These are phyloP conservation scores for Melanogaster broomeanus DNA, from an alignment of 768 basidiomycete genomes.

Conservation along the genomic window DNA sequence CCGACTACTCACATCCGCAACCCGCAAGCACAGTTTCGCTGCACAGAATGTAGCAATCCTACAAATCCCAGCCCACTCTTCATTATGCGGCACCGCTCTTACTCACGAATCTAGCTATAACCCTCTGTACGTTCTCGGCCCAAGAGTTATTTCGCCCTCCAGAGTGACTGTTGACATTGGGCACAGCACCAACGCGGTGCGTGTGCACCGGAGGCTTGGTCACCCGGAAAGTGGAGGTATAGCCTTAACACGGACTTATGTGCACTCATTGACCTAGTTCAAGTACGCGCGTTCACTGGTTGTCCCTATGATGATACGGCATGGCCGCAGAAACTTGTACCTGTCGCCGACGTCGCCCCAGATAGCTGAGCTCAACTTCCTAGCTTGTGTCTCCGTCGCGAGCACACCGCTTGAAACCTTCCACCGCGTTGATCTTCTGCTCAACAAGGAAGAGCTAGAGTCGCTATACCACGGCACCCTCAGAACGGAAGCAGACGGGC, in stretches of 20 bases:
- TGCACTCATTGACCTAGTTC: constrained; percentile 39
- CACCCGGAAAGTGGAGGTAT: constrained; percentile 43
- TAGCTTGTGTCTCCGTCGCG: constrained; percentile 53
- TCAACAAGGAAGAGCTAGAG: constrained; percentile 48
- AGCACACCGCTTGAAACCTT: constrained; percentile 65
- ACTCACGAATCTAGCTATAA: constrained; percentile 27
- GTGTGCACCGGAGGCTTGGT: constrained; percentile 38
- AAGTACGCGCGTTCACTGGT: constrained; percentile 55
- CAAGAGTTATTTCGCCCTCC: constrained; percentile 10
- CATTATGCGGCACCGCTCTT: constrained; percentile 21
- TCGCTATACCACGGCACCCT: constrained; percentile 39
- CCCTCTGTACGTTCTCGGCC: constrained; percentile 32
- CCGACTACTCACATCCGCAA: too few species aligned
- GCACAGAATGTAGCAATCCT: too few species aligned
- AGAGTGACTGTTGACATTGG: constrained; percentile 28
- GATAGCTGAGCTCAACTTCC: constrained; percentile 40
- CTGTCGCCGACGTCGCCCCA: constrained; percentile 53
- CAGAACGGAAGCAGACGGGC: constrained; percentile 13
- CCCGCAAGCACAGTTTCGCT: too few species aligned
- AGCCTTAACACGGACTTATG: constrained; percentile 36
- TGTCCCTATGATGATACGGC: constrained; percentile 59
- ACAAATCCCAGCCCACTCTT: constrained; percentile 5
- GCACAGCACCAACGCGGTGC: constrained; percentile 24
- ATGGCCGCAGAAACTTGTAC: constrained; percentile 65
- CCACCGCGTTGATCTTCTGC: constrained; percentile 62